Base-by-base conservation (phyloP, 805 yeast genomes). In the Wickerhamiella shivajii region DNA sequence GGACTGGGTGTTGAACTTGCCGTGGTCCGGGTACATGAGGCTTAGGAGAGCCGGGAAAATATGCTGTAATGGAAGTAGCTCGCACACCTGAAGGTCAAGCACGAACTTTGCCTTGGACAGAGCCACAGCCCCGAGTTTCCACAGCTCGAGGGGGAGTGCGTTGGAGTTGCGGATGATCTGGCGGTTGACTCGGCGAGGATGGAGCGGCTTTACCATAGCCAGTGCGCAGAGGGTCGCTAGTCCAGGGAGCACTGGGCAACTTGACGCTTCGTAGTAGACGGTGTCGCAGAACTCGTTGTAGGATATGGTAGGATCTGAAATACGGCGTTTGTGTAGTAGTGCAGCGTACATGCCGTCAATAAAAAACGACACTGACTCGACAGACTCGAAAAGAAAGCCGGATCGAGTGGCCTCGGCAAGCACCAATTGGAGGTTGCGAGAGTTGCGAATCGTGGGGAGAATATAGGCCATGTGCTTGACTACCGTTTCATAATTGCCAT, bases 391-490 rank as follows among this genome's bases (percentile, higher is more conserved):
- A 14, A 23, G 24, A n/a, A 16, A 21, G n/a, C 36, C 31, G 27
- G 19, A 27, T 32, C 8, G 33, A 33, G 33, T 42, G 26, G 37
- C 34, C 37, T 41, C 44, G 7, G 36, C 27, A 7, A 44, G 22
- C 12, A 44, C 11, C 11, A 44, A 37, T 27, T 34, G 23, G 9
- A 45, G 13, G 30, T 45, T 45, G 19, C 31, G 39, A 2, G 44
- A 41, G 33, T 44, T 45, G 21, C 39, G 37, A 10, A 44, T 31
- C 14, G 39, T 36, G 9, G 50, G 48, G 9, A 45, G 39, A 4
- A 37, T 20, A 24, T 36, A 40, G 3, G 38, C 40, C 8, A 41
- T 27, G 7, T 24, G 34, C 18, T 31, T 30, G n/a, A 29, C 19
- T 6, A 24, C 18, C 4, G 13, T 15, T 4, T 3, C 19, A 5